Conservation (phyloP, 768 basidiomycete species). For the Melanogaster broomeanus region DNA sequence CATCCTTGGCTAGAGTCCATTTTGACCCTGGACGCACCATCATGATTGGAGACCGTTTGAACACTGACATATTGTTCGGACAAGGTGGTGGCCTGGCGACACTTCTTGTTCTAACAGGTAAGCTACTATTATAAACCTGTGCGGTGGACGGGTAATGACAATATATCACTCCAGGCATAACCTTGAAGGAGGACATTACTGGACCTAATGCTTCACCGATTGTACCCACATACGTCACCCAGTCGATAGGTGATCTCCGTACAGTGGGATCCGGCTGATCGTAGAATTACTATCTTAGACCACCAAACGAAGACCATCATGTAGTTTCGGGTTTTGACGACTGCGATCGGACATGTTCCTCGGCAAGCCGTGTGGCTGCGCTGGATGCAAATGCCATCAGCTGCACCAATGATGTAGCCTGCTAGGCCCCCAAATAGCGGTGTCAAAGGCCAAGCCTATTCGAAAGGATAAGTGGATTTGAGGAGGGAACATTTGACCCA, state of each 20-base stretch:
- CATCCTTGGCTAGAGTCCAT: slow-evolving; percentile 55
- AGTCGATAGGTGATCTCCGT: slow-evolving; percentile 81
- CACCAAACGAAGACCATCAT: slow-evolving; percentile 10
- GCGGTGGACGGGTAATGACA: neutral
- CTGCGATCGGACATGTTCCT: slow-evolving; percentile 35
- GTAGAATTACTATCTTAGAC: slow-evolving; percentile 11
- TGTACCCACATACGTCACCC: slow-evolving; percentile 79
- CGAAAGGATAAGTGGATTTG: neutral
- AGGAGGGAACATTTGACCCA: slow-evolving; percentile 5
- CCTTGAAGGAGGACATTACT: slow-evolving; percentile 69
- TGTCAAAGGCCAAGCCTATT: slow-evolving; percentile 83
- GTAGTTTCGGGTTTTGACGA: slow-evolving; percentile 22
- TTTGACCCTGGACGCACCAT: slow-evolving; percentile 87
- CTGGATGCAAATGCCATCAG: slow-evolving; percentile 53
- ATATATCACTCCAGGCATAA: slow-evolving; percentile 58
- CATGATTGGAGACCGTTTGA: slow-evolving; percentile 95
- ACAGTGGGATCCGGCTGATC: slow-evolving; percentile 27
- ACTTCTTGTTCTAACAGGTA: slow-evolving; percentile 91
- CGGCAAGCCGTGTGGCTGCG: slow-evolving; percentile 37
- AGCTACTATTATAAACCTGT: slow-evolving; percentile 7
- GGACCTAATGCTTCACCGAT: slow-evolving; percentile 69
- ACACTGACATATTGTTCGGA: slow-evolving; percentile 96
- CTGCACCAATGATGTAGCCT: slow-evolving; percentile 67
- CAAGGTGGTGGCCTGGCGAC: slow-evolving; percentile 83
- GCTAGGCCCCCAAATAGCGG: slow-evolving; percentile 70